phyloP scores from a whole-genome alignment of 495 filamentous ascomycete genomes.

The Durotheca rogersii region DNA sequence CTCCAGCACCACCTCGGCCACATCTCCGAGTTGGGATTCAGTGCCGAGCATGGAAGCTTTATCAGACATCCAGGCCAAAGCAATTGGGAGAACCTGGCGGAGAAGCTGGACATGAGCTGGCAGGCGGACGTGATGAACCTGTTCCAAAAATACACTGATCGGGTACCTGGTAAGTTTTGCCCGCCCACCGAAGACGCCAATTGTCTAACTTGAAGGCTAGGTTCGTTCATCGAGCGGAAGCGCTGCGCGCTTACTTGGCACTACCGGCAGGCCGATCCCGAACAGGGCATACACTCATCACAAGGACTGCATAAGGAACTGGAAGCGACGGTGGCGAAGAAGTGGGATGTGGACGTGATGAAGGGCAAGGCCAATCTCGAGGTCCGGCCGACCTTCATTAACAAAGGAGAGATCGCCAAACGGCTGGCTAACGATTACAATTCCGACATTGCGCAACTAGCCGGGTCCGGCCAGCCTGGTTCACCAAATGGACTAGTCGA shows the following conservation, averaged over 20 bases:
- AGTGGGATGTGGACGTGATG: constrained; percentile 92
- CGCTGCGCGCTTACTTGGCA: constrained; percentile 94
- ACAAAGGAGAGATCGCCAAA: constrained; percentile 92
- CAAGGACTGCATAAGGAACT: constrained; percentile 75
- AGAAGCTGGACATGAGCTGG: constrained; percentile 84
- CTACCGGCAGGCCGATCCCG: constrained; percentile 85
- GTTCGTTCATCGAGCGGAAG: constrained; percentile 89
- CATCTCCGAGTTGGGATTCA: constrained; percentile 80
- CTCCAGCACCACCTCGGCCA: constrained; percentile 83
- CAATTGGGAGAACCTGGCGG: constrained; percentile 84
- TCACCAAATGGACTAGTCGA: constrained; percentile 2
- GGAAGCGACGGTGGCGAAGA: constrained; percentile 67
- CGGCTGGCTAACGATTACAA: constrained; percentile 68
- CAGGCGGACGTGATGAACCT: constrained; percentile 74
- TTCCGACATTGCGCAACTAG: constrained; percentile 36
- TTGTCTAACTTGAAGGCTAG: constrained; percentile 44
- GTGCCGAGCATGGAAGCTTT: constrained; percentile 94
- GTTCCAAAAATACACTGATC: constrained; percentile 82
- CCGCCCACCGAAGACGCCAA: background rate
- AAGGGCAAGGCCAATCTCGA: constrained; percentile 93
- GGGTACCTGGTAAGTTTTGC: constrained; percentile 63
- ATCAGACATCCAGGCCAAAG: constrained; percentile 71
- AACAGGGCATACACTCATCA: constrained; percentile 73
- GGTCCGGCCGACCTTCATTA: constrained; percentile 92
- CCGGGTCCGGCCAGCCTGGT: constrained; percentile 7